phyloP scores from a whole-genome alignment of 2,329 filamentous ascomycete genomes.

The Cercospora beticola region DNA sequence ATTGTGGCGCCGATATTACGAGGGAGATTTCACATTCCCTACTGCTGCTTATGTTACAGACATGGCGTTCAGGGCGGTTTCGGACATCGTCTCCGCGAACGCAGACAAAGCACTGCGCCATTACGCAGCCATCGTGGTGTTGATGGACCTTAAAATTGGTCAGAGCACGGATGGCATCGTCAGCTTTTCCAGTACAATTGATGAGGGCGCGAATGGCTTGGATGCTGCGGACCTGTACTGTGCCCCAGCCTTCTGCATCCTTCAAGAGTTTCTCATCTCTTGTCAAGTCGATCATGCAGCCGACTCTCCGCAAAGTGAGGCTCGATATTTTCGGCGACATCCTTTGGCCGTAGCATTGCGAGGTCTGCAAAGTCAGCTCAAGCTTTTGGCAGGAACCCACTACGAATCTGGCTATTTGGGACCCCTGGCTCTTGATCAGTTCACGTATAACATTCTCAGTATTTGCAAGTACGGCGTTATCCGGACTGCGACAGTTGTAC shows the following conservation, averaged over 20 bases:
- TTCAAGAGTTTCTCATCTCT: background rate
- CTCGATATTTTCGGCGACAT: background rate
- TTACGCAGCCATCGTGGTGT: background rate
- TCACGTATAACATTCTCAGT: background rate
- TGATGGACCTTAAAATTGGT: background rate
- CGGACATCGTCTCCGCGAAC: background rate
- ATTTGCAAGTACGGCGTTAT: background rate
- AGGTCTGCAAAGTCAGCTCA: background rate
- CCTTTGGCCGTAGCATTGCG: background rate
- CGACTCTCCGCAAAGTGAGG: background rate
- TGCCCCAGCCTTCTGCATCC: background rate
- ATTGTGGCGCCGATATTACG: background rate
- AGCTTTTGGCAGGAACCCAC: background rate
- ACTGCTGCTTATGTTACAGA: background rate
- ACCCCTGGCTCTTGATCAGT: background rate
- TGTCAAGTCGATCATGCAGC: background rate
- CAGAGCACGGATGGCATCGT: background rate
- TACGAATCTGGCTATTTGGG: background rate
- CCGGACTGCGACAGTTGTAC: background rate
- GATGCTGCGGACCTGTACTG: background rate
- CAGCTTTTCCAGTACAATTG: background rate
- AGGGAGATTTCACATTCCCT: background rate
- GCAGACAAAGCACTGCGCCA: accelerated
- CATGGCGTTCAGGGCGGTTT: background rate
- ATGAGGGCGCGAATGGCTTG: background rate